Evolutionary conservation across 306 rosid species (phyloP).

Genomic region (Echinosophora koreensis): DNA sequence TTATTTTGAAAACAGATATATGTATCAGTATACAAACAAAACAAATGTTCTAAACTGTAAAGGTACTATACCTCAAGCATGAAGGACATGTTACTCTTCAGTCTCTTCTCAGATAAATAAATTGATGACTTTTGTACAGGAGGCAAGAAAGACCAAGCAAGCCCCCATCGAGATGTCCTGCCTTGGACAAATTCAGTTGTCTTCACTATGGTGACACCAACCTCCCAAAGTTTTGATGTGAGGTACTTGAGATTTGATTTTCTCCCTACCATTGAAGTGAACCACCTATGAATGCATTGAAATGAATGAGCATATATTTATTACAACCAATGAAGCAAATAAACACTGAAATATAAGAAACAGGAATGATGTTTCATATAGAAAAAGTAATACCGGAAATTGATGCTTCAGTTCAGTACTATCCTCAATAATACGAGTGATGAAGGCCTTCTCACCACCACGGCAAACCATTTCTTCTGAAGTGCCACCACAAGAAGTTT

Average conservation of each 20-base stretch:
- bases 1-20: neutral
- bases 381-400: conserved; percentile 63
- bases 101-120: conserved; percentile 56
- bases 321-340: neutral
- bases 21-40: neutral
- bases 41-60: conserved; percentile 31
- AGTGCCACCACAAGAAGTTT: conserved; percentile 91
- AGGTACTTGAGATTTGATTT: conserved; percentile 69
- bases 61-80: conserved; percentile 59
- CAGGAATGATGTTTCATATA: neutral
- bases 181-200: conserved; percentile 96
- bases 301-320: conserved; percentile 2
- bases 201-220: conserved; percentile 82
- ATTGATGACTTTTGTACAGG: conserved; percentile 56
- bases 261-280: conserved; percentile 84
- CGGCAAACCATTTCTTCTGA: conserved; percentile 81
- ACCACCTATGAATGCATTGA: conserved; percentile 68
- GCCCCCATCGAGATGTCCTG: conserved; percentile 84
- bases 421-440: conserved; percentile 80
- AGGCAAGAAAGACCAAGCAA: conserved; percentile 95
- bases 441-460: conserved; percentile 91
- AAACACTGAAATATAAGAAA: conserved; percentile 7
- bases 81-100: conserved; percentile 64
- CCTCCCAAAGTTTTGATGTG: conserved; percentile 74
- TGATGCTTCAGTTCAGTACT: conserved; percentile 65